A percentile compares a stretch with the other conserved stretches of the same genome.
Evolutionary conservation across 495 filamentous ascomycete species (phyloP).

Genomic region (Penicillium steckii): DNA sequence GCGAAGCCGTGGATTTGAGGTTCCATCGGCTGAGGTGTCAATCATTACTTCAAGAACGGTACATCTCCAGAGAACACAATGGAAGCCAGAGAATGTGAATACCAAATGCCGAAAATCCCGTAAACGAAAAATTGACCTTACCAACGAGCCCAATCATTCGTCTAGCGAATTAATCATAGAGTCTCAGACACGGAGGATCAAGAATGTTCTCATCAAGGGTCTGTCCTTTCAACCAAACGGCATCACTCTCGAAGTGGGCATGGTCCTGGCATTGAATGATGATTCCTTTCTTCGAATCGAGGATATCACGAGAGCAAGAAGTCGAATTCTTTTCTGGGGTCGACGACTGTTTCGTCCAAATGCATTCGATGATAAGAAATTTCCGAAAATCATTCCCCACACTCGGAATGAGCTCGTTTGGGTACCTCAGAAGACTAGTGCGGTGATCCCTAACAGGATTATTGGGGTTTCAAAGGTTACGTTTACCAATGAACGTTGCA

Average conservation of each 20-base stretch:
- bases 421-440: not conserved
- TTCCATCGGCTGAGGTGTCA: too few species aligned
- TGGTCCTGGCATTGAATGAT: constrained; percentile 15
- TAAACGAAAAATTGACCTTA: too few species aligned
- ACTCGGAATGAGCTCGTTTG: not conserved
- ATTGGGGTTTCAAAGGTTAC: not conserved
- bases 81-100: too few species aligned
- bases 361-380: not conserved
- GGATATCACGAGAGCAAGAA: not conserved
- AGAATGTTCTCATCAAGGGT: not conserved
- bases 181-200: not conserved
- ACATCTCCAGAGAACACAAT: too few species aligned
- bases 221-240: not conserved
- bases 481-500: not conserved
- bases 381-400: not conserved
- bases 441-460: not conserved
- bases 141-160: not conserved
- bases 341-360: constrained; percentile 6
- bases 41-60: too few species aligned
- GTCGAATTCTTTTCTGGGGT: constrained; percentile 1
- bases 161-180: not conserved
- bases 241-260: not conserved
- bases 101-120: too few species aligned
- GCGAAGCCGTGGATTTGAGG: too few species aligned
- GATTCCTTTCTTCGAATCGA: constrained; percentile 13